Conservation (phyloP, 179 eudicot species). For the Vitellaria paradoxa region DNA sequence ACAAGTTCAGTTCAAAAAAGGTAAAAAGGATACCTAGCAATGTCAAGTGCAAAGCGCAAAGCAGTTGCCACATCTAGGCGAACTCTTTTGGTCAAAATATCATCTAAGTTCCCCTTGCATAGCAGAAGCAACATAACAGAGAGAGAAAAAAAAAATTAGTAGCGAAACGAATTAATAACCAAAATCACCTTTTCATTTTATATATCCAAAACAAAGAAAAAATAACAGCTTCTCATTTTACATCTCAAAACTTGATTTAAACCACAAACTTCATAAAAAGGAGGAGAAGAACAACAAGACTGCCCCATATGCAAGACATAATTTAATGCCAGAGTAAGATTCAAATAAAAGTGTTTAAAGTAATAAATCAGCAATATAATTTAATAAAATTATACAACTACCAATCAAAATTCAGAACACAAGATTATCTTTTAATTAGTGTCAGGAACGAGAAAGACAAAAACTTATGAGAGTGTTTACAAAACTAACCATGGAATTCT, state of each 20-base stretch:
- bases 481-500: too few species aligned
- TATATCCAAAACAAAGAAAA: too few species aligned
- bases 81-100: conserved; percentile 28
- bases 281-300: neutral
- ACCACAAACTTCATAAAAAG: neutral
- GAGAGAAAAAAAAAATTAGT: neutral
- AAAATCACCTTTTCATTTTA: too few species aligned
- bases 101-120: conserved; percentile 34
- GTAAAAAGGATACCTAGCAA: conserved; percentile 30
- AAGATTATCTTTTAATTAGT: neutral
- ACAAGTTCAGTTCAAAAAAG: neutral
- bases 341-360: too few species aligned
- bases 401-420: too few species aligned
- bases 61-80: conserved; percentile 33
- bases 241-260: neutral
- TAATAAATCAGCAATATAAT: neutral
- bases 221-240: neutral
- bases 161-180: neutral
- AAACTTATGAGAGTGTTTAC: too few species aligned
- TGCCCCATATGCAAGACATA: neutral
- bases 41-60: conserved; percentile 44
- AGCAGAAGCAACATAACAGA: conserved; percentile 10
- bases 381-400: too few species aligned
- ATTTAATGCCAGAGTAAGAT: too few species aligned
- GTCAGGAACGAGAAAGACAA: neutral